These are phyloP conservation scores for Kazachstania sp. DNA, from an alignment of 1,139 yeast genomes.

Conservation along the genomic window DNA sequence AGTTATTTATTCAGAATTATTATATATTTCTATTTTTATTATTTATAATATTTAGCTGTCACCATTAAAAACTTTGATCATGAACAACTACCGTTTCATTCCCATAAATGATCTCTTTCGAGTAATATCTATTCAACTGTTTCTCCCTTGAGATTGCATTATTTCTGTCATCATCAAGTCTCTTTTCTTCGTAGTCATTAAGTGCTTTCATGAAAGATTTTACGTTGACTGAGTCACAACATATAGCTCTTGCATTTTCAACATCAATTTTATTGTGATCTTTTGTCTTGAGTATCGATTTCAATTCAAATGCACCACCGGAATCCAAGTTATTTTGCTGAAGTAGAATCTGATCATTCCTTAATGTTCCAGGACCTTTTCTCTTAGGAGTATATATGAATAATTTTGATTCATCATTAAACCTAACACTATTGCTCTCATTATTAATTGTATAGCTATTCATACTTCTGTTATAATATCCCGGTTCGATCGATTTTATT, in stretches of 20 bases:
- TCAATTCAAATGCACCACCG: conserved; percentile 1
- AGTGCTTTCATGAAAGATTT: conserved; percentile 17
- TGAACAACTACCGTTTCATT: background rate
- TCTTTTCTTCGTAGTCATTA: conserved; percentile 18
- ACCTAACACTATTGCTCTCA: conserved; percentile 13
- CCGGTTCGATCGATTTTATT: background rate
- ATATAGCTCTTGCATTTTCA: conserved; percentile 19
- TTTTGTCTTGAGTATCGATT: conserved; percentile 21
- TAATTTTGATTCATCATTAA: conserved; percentile 20
- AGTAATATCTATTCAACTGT: conserved; percentile 15
- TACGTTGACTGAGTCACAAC: conserved; percentile 22
- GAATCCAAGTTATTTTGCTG: background rate
- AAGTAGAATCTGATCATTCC: background rate
- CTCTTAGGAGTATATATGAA: conserved; percentile 18
- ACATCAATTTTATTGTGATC: conserved; percentile 16
- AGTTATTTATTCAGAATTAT: background rate
- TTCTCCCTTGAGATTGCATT: conserved; percentile 20
- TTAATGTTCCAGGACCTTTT: conserved; percentile 2
- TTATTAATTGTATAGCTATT: background rate
- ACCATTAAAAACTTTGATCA: background rate
- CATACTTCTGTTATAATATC: background rate
- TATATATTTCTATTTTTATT: background rate
- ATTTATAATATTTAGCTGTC: background rate
- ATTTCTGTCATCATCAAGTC: conserved; percentile 15
- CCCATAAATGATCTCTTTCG: background rate